Evolutionary conservation across 257 asterid species (phyloP).

Genomic region (Solanum clarkiae): DNA sequence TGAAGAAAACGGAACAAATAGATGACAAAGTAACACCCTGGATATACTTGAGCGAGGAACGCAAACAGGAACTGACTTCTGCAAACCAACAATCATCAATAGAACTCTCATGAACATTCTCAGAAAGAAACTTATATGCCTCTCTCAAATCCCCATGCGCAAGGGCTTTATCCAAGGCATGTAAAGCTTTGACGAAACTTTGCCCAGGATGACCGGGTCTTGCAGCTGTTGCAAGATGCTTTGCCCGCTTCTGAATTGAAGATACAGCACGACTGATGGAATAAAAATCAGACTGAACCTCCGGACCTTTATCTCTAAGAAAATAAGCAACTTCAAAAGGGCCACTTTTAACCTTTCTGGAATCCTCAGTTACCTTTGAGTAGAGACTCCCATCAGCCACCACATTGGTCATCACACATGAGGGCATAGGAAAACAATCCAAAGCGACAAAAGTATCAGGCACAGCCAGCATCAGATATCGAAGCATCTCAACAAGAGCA

Average conservation of each 20-base stretch:
- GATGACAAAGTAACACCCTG: conserved; percentile 44
- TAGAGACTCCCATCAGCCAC: conserved; percentile 68
- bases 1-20: conserved; percentile 69
- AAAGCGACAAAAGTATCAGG: conserved; percentile 96
- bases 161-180: conserved; percentile 70
- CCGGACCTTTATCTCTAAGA: conserved; percentile 40
- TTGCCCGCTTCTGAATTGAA: conserved; percentile 71
- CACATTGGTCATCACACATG: conserved; percentile 39
- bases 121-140: conserved; percentile 58
- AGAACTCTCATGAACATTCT: conserved; percentile 58
- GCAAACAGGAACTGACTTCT: conserved; percentile 68
- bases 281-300: conserved; percentile 45
- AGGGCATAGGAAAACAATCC: conserved; percentile 87
- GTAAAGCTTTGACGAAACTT: conserved; percentile 66
- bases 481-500: conserved; percentile 98
- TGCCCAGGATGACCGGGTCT: conserved; percentile 59
- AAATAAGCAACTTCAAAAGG: conserved; percentile 38
- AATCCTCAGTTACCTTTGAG: conserved; percentile 58
- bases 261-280: conserved; percentile 56
- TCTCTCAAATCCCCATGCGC: conserved; percentile 61
- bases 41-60: conserved; percentile 62
- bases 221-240: conserved; percentile 68
- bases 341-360: conserved; percentile 46
- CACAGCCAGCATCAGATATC: conserved; percentile 76
- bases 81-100: conserved; percentile 74